A percentile compares a stretch with the other conserved stretches of the same genome.
Evolutionary conservation across 345 rosid species (phyloP).

Genomic region (Trapa bicornis): DNA sequence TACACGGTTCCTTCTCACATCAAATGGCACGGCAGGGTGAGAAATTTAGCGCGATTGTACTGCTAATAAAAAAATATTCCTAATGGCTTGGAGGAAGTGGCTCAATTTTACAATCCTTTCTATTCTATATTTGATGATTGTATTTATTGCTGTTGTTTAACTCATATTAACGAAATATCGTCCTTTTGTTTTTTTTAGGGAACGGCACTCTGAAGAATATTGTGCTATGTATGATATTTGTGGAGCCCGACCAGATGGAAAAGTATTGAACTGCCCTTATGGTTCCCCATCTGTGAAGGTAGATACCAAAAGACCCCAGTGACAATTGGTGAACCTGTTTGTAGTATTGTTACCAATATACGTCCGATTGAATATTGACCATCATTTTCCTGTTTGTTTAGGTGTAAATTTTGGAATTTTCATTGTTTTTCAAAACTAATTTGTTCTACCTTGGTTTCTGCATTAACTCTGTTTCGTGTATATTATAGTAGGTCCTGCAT

Average conservation of each 20-base stretch:
- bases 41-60: constrained; percentile 3
- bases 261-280: constrained; percentile 72
- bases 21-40: constrained; percentile 23
- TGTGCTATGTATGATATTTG: constrained; percentile 95
- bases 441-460: not conserved
- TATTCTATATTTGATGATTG: no score
- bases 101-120: no score
- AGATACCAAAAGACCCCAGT: not conserved
- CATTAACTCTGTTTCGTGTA: not conserved
- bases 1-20: constrained; percentile 18
- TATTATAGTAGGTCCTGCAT: not conserved
- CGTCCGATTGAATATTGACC: no score
- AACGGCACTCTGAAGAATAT: constrained; percentile 48
- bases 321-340: not conserved
- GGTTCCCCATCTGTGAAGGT: constrained; percentile 71
- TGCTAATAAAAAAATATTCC: not conserved
- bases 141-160: no score
- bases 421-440: not conserved
- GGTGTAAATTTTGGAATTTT: not conserved
- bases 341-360: no score
- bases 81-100: not conserved
- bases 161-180: not conserved
- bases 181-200: constrained; percentile 9
- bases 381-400: not conserved
- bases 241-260: constrained; percentile 64